These are phyloP conservation scores for Begonia fuchsioides DNA, from an alignment of 306 rosid species.

Conservation along the genomic window DNA sequence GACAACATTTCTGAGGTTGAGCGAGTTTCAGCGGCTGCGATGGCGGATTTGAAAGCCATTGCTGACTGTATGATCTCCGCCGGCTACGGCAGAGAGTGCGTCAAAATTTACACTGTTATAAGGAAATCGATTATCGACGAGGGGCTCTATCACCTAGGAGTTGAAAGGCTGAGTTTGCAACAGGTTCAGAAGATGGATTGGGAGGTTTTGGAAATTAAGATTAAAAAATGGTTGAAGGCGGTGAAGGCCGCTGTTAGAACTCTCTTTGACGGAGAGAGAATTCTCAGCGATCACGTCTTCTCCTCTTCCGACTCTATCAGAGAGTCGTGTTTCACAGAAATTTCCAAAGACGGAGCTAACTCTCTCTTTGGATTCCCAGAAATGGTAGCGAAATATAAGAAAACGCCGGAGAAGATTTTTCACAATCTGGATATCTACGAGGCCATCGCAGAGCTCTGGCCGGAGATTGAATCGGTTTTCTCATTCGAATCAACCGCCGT, in stretches of 20 bases:
- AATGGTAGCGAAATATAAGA: conserved; percentile 41
- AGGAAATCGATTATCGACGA: conserved; percentile 49
- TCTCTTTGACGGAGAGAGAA: conserved; percentile 34
- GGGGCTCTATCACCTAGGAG: conserved; percentile 30
- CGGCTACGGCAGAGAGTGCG: conserved; percentile 48
- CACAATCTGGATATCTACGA: conserved; percentile 32
- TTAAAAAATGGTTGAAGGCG: conserved; percentile 33
- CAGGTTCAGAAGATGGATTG: conserved; percentile 48
- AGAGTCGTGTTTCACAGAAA: conserved; percentile 34
- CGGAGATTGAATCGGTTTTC: conserved; percentile 32
- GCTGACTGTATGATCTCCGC: conserved; percentile 37
- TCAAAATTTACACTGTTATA: conserved; percentile 16
- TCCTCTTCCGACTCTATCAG: conserved; percentile 10
- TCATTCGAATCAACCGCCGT: conserved; percentile 26
- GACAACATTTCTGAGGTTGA: conserved; percentile 18
- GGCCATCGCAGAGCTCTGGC: conserved; percentile 26
- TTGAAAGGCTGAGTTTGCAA: conserved; percentile 24
- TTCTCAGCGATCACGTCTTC: conserved; percentile 34
- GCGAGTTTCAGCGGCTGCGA: conserved; percentile 16
- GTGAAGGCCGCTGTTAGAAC: conserved; percentile 21
- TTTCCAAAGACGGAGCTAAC: conserved; percentile 22
- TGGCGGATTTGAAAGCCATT: conserved; percentile 37
- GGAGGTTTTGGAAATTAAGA: conserved; percentile 35
- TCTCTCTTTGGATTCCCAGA: conserved; percentile 35
- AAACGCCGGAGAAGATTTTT: conserved; percentile 41